A percentile compares a stretch with the other conserved stretches of the same genome.
phyloP scores from a whole-genome alignment of 768 basidiomycete genomes.

The Lanmaoa rubissima region DNA sequence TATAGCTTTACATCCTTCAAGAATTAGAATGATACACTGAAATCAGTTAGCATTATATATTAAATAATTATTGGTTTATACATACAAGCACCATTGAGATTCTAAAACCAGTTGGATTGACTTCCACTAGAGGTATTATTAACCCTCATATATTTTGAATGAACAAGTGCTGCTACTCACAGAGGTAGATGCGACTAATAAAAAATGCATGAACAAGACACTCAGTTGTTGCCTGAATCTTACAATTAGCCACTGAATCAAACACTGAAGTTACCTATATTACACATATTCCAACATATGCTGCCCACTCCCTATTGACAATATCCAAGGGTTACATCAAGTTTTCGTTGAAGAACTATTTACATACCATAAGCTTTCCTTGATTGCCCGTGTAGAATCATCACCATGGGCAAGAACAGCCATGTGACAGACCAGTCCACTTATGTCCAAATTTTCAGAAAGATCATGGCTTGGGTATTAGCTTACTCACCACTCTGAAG shows the following conservation, averaged over 20 bases:
- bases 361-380: constrained; percentile 6
- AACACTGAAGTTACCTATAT: background rate
- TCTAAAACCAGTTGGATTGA: background rate
- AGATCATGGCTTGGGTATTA: background rate
- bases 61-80: background rate
- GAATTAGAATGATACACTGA: constrained; percentile 14
- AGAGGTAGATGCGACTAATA: constrained; percentile 20
- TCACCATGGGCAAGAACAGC: constrained; percentile 1
- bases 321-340: background rate
- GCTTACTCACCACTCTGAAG: constrained; percentile 11
- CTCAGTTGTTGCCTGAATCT: constrained; percentile 13
- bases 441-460: background rate
- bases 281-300: constrained; percentile 20
- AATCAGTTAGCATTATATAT: background rate
- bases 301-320: constrained; percentile 11
- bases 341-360: background rate
- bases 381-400: background rate
- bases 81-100: constrained; percentile 21
- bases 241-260: constrained; percentile 1
- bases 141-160: background rate
- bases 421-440: constrained; percentile 12
- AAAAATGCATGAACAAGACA: constrained; percentile 27
- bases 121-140: constrained; percentile 11
- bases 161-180: constrained; percentile 8
- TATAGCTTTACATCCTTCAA: constrained; percentile 20